phyloP scores from a whole-genome alignment of 805 yeast genomes.

The Schwanniomyces sp. region DNA sequence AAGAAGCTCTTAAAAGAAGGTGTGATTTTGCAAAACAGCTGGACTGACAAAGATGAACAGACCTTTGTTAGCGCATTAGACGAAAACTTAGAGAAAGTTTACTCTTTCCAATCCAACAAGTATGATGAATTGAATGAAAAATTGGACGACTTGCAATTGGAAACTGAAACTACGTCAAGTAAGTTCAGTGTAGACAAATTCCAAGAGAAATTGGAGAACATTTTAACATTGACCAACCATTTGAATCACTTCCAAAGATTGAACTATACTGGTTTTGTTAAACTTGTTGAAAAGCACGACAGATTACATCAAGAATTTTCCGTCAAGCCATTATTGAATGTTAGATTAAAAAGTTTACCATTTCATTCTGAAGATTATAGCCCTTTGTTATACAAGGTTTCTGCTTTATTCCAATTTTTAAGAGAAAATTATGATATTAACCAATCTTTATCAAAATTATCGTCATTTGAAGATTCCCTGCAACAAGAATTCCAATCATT shows the following conservation, averaged over 20 bases:
- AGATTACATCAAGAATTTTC: conserved; percentile 83
- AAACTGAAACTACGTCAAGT: conserved; percentile 42
- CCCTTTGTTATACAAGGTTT: conserved; percentile 81
- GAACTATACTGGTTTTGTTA: conserved; percentile 92
- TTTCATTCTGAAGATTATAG: conserved; percentile 94
- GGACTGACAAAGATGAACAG: conserved; percentile 75
- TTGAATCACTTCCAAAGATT: conserved; percentile 87
- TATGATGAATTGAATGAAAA: conserved; percentile 67
- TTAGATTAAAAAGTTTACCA: conserved; percentile 82
- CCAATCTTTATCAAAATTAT: conserved; percentile 47
- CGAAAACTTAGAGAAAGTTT: conserved; percentile 72
- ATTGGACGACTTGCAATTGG: conserved; percentile 62
- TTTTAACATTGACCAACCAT: conserved; percentile 74
- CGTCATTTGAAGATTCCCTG: conserved; percentile 44
- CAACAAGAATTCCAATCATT: conserved; percentile 56
- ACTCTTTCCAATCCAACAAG: conserved; percentile 65
- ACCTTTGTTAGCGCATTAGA: conserved; percentile 67
- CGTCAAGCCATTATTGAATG: conserved; percentile 87
- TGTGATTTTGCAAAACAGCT: conserved; percentile 45
- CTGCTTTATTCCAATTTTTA: conserved; percentile 76
- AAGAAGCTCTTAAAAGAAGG: conserved; percentile 72
- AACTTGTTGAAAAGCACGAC: conserved; percentile 95
- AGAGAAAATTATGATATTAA: conserved; percentile 67
- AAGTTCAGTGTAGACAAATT: conserved; percentile 60
- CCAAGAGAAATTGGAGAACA: conserved; percentile 69